These are phyloP conservation scores for Xylaria castorea DNA, from an alignment of 495 filamentous ascomycete genomes.

Conservation along the genomic window DNA sequence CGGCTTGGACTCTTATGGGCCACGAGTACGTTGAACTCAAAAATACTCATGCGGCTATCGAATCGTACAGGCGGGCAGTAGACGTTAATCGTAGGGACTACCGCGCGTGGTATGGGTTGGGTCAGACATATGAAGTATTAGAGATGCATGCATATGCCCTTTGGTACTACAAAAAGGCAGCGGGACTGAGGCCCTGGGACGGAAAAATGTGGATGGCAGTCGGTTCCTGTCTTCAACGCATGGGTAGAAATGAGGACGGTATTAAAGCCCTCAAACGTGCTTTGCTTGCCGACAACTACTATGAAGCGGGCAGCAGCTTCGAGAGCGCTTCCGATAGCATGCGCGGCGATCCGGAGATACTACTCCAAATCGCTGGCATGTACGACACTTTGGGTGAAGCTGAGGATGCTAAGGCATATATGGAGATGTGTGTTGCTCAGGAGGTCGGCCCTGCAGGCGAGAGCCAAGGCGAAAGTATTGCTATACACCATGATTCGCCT, in stretches of 20 bases:
- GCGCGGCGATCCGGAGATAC: constrained; percentile 87
- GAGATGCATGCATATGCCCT: constrained; percentile 97
- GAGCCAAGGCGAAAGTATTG: constrained; percentile 56
- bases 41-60: constrained; percentile 98
- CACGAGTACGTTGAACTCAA: constrained; percentile 99
- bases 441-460: constrained; percentile 66
- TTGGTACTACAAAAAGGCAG: constrained; percentile 97
- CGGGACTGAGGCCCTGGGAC: constrained; percentile 87
- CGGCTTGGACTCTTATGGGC: constrained; percentile 98
- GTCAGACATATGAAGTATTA: constrained; percentile 95
- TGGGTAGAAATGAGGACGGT: constrained; percentile 80
- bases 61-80: constrained; percentile 94
- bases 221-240: constrained; percentile 85
- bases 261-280: constrained; percentile 96
- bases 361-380: constrained; percentile 87
- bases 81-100: constrained; percentile 97
- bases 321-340: constrained; percentile 41
- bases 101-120: constrained; percentile 97
- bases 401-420: constrained; percentile 84
- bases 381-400: constrained; percentile 79
- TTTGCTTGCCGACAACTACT: constrained; percentile 80
- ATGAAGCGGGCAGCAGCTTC: constrained; percentile 63
- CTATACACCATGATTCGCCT: constrained; percentile 54
- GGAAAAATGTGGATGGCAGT: constrained; percentile 99
- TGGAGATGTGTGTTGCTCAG: constrained; percentile 93